Conservation (phyloP, 2,329 filamentous ascomycete species). For the Chrysoporthe deuterocubensis region DNA sequence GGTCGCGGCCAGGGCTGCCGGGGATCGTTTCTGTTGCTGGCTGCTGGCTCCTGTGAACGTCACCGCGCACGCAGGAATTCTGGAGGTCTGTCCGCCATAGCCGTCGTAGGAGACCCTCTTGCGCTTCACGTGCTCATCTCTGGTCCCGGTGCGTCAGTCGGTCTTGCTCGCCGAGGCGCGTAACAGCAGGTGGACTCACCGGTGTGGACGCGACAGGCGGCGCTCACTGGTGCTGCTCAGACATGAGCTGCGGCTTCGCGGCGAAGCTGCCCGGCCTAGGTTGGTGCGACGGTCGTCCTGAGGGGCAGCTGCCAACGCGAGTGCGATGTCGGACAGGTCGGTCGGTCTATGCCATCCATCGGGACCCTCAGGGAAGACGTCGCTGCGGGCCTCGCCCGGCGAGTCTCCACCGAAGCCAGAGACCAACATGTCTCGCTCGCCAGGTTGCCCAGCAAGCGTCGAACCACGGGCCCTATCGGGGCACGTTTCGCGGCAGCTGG, state of each 20-base stretch:
- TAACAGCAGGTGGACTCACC: neutral
- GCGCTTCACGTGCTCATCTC: slow-evolving; percentile 24
- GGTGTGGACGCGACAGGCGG: slow-evolving; percentile 7
- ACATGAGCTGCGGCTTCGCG: neutral
- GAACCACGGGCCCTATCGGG: neutral
- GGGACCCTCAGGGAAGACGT: neutral
- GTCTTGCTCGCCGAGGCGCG: neutral
- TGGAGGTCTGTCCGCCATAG: slow-evolving; percentile 8
- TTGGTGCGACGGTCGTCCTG: neutral
- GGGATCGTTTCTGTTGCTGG: neutral
- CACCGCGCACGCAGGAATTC: neutral
- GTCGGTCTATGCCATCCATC: neutral
- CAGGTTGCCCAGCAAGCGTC: slow-evolving; percentile 4
- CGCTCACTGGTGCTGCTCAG: neutral
- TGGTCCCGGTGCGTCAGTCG: neutral
- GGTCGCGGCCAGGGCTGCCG: neutral
- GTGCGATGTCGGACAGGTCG: slow-evolving; percentile 13
- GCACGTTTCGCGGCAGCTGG: neutral
- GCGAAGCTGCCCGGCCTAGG: neutral
- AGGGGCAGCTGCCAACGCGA: slow-evolving; percentile 7
- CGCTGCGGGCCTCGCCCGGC: neutral
- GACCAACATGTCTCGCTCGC: neutral
- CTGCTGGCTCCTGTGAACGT: neutral
- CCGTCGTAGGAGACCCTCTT: slow-evolving; percentile 14
- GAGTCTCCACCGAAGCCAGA: neutral